A percentile compares a stretch with the other conserved stretches of the same genome.
phyloP scores from a whole-genome alignment of 2,329 filamentous ascomycete species.

The Coniella vitis region DNA sequence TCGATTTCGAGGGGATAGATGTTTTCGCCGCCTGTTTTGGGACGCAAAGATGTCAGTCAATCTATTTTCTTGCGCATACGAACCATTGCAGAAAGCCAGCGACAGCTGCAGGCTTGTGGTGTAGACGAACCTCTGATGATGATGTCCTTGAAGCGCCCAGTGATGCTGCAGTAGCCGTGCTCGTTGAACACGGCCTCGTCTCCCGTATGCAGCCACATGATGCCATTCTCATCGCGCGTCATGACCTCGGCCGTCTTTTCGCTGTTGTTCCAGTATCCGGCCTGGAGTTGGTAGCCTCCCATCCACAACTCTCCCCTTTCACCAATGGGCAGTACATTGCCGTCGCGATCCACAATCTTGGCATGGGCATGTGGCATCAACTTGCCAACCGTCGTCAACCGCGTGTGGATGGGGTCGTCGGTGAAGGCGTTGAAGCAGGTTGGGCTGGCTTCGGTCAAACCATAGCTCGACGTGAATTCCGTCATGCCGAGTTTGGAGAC shows the following conservation, averaged over 20 bases:
- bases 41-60: not conserved
- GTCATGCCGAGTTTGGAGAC: conserved; percentile 67
- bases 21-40: conserved; percentile 56
- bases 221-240: conserved; percentile 44
- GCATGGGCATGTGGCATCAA: conserved; percentile 69
- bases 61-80: not conserved
- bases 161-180: conserved; percentile 64
- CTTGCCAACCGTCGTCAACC: conserved; percentile 67
- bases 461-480: conserved; percentile 65
- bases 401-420: conserved; percentile 58
- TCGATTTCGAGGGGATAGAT: conserved; percentile 71
- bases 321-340: conserved; percentile 60
- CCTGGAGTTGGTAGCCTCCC: conserved; percentile 68
- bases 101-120: not conserved
- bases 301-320: conserved; percentile 69
- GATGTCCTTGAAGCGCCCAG: conserved; percentile 72
- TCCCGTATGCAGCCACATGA: conserved; percentile 59
- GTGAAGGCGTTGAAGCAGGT: conserved; percentile 78
- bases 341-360: conserved; percentile 68
- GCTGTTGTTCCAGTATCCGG: conserved; percentile 61
- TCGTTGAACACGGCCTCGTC: conserved; percentile 65
- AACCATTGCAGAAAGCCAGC: not conserved
- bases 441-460: conserved; percentile 71
- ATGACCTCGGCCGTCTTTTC: conserved; percentile 63
- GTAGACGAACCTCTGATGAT: conserved; percentile 58